Conservation (phyloP, 1,284 basidiomycete species). For the Rhodotorula sp. region DNA sequence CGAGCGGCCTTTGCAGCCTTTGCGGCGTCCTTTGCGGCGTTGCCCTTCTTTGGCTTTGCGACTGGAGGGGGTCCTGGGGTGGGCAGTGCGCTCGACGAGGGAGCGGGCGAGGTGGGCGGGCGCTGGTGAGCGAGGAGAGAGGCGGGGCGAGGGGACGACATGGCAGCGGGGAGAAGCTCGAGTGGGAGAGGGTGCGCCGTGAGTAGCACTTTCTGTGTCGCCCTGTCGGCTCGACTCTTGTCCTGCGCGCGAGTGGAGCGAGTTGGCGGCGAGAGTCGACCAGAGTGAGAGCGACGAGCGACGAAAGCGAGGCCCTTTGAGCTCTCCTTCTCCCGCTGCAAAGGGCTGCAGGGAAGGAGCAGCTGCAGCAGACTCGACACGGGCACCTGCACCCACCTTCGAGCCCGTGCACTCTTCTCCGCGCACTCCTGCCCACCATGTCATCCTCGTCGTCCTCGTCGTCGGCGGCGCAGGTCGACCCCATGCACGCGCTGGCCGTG, state of each 20-base stretch:
- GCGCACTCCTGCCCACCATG: neutral
- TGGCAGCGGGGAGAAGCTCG: neutral
- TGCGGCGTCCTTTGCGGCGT: conserved; percentile 19
- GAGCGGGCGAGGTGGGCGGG: conserved; percentile 1
- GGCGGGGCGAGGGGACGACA: conserved; percentile 12
- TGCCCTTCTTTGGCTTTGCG: conserved; percentile 10
- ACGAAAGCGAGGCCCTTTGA: too few relatives aligned
- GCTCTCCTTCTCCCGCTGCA: too few relatives aligned
- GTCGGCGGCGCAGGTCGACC: neutral
- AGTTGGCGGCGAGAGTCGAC: too few relatives aligned
- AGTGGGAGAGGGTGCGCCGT: neutral
- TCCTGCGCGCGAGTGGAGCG: too few relatives aligned
- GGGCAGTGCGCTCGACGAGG: neutral
- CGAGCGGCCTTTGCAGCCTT: conserved; percentile 25
- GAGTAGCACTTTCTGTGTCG: too few relatives aligned
- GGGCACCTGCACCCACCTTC: too few relatives aligned
- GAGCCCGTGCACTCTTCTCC: neutral
- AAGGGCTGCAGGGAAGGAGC: too few relatives aligned
- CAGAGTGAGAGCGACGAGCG: too few relatives aligned
- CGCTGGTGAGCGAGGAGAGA: conserved; percentile 11
- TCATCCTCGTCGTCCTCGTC: too few relatives aligned
- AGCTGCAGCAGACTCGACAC: too few relatives aligned
- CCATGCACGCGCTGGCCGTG: conserved; percentile 37
- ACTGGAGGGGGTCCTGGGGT: neutral
- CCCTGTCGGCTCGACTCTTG: neutral